A percentile compares a stretch with the other conserved stretches of the same genome.
These are phyloP conservation scores for Phialemonium atrogriseum DNA, from an alignment of 2,329 filamentous ascomycete species.

Conservation along the genomic window DNA sequence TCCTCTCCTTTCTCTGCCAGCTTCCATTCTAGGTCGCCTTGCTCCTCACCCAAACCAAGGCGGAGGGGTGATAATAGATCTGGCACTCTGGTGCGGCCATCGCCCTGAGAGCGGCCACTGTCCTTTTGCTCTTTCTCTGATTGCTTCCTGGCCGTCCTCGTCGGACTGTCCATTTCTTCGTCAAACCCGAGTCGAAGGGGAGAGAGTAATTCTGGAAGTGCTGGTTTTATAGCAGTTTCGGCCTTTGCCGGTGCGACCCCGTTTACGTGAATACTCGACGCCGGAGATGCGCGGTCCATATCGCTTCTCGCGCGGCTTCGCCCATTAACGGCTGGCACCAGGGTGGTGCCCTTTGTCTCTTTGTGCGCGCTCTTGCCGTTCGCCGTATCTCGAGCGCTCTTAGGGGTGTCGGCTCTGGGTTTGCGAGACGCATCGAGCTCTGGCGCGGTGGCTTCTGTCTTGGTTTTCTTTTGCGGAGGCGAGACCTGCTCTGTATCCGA, in stretches of 20 bases:
- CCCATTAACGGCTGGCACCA: constrained; percentile 14
- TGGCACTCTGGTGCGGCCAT: neutral
- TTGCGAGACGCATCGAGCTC: constrained; percentile 3
- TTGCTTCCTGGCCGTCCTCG: constrained; percentile 12
- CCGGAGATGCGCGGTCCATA: constrained; percentile 16
- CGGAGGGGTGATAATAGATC: too few relatives aligned
- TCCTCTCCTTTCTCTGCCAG: constrained; percentile 13
- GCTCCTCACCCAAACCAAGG: too few relatives aligned
- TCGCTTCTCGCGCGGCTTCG: constrained; percentile 9
- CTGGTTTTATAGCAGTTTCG: constrained; percentile 27
- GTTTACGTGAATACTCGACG: constrained; percentile 18
- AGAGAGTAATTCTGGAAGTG: constrained; percentile 44
- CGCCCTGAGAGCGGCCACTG: neutral
- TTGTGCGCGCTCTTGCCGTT: constrained; percentile 8
- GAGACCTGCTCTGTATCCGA: constrained; percentile 34
- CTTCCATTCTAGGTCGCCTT: constrained; percentile 25
- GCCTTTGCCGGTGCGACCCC: constrained; percentile 26
- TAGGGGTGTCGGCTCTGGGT: constrained; percentile 9
- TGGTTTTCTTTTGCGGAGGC: constrained; percentile 38
- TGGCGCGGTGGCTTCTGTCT: constrained; percentile 23
- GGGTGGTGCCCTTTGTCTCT: constrained; percentile 7
- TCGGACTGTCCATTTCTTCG: constrained; percentile 17
- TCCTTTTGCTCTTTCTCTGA: constrained; percentile 1
- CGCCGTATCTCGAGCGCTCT: constrained; percentile 6
- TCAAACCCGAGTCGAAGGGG: constrained; percentile 40